phyloP scores from a whole-genome alignment of 2,329 filamentous ascomycete species.

The Arthrobotrys megalospora region DNA sequence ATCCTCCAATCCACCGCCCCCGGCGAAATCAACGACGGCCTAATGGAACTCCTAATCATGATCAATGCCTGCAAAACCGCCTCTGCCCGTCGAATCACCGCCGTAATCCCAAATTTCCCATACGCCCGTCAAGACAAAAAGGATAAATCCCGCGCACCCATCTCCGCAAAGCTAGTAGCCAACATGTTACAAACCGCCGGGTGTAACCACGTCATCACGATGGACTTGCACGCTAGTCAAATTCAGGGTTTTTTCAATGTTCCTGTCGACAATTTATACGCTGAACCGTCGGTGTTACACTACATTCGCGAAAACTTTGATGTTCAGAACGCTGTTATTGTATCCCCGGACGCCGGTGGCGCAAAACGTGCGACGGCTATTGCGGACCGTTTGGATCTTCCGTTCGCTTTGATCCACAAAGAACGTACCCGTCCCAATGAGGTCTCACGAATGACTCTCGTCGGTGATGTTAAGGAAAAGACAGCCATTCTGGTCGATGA shows the following conservation, averaged over 20 bases:
- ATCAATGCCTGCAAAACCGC: slow-evolving; percentile 93
- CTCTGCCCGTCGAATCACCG: slow-evolving; percentile 90
- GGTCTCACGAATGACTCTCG: slow-evolving; percentile 94
- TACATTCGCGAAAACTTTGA: slow-evolving; percentile 92
- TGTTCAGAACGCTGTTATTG: slow-evolving; percentile 88
- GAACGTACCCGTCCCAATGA: slow-evolving; percentile 92
- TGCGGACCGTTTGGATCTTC: slow-evolving; percentile 89
- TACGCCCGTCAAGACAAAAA: slow-evolving; percentile 99
- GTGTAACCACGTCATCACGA: slow-evolving; percentile 93
- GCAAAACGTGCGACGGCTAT: slow-evolving; percentile 95
- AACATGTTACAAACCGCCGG: slow-evolving; percentile 98
- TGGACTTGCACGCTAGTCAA: slow-evolving; percentile 94
- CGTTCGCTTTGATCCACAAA: slow-evolving; percentile 96
- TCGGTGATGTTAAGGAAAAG: slow-evolving; percentile 91
- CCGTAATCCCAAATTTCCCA: slow-evolving; percentile 94
- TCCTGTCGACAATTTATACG: slow-evolving; percentile 83
- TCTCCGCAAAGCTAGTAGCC: slow-evolving; percentile 93
- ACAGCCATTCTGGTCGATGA: slow-evolving; percentile 97
- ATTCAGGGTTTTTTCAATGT: slow-evolving; percentile 97
- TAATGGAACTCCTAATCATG: slow-evolving; percentile 99
- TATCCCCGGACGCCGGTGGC: slow-evolving; percentile 93
- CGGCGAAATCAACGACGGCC: slow-evolving; percentile 90
- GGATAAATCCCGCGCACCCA: slow-evolving; percentile 94
- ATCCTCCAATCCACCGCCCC: slow-evolving; percentile 95
- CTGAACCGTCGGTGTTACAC: slow-evolving; percentile 89